Conservation (phyloP, 1,284 basidiomycete genomes). For the Marasmius sp. region DNA sequence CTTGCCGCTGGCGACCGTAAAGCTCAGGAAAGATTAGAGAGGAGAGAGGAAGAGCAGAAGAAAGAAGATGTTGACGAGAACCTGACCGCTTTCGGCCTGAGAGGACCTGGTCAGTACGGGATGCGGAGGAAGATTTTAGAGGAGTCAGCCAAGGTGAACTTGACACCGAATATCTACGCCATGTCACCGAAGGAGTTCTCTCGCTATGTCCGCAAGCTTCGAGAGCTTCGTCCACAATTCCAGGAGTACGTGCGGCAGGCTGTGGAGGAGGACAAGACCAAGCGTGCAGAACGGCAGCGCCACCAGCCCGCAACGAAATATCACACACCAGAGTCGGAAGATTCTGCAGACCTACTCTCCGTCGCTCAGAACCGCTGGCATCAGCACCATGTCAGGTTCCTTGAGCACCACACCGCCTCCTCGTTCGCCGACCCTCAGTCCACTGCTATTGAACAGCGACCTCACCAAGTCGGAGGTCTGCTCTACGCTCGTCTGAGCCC, state of each 20-base stretch:
- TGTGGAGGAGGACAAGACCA: constrained; percentile 18
- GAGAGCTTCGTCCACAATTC: constrained; percentile 57
- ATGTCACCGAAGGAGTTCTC: constrained; percentile 55
- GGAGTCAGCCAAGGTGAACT: constrained; percentile 10
- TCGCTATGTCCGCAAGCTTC: constrained; percentile 55
- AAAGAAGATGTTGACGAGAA: constrained; percentile 11
- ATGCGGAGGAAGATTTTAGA: constrained; percentile 11
- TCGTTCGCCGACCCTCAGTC: constrained; percentile 29
- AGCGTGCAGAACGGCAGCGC: background rate
- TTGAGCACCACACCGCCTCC: constrained; percentile 35
- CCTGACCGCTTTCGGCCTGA: constrained; percentile 23
- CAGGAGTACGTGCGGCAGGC: constrained; percentile 37
- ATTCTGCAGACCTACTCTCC: constrained; percentile 16
- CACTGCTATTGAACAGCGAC: constrained; percentile 56
- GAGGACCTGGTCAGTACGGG: constrained; percentile 28
- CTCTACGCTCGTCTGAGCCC: constrained; percentile 52
- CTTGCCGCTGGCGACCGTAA: constrained; percentile 2
- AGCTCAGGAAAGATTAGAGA: background rate
- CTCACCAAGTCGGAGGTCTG: constrained; percentile 64
- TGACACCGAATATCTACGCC: constrained; percentile 44
- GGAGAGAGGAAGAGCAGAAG: constrained; percentile 1
- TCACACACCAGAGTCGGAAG: constrained; percentile 19
- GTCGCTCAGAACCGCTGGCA: constrained; percentile 29
- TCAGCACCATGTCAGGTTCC: constrained; percentile 29
- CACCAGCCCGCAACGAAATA: background rate